Evolutionary conservation across 306 rosid genomes (phyloP).

Genomic region (Bauhinia variegata): DNA sequence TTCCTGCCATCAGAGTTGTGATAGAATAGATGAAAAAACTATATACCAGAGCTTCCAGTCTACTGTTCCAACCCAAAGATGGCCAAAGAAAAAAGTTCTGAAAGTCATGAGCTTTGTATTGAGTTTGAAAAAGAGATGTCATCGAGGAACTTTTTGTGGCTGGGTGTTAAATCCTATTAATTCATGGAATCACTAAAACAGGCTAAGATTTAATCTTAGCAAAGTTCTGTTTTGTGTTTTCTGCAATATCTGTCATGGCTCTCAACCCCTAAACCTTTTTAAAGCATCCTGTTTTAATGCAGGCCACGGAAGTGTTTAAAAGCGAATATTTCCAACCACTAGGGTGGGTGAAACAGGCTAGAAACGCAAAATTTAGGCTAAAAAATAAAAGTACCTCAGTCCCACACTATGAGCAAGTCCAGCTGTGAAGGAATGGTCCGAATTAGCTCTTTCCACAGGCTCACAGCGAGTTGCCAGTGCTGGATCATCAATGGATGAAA

Average conservation of each 20-base stretch:
- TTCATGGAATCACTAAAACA: too few species aligned
- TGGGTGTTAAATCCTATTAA: too few species aligned
- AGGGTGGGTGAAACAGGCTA: neutral
- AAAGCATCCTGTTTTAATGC: neutral
- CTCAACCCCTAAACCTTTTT: too few species aligned
- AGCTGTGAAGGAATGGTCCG: slow-evolving; percentile 81
- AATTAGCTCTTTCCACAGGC: slow-evolving; percentile 85
- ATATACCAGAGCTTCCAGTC: neutral
- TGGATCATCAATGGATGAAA: slow-evolving; percentile 79
- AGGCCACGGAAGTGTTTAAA: neutral
- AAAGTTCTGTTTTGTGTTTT: neutral
- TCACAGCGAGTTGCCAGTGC: slow-evolving; percentile 81
- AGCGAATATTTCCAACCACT: slow-evolving; percentile 16
- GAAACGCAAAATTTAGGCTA: neutral
- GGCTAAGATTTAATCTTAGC: too few species aligned
- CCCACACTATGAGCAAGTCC: slow-evolving; percentile 85
- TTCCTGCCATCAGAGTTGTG: slow-evolving; percentile 52
- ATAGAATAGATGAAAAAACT: neutral
- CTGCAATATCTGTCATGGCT: too few species aligned
- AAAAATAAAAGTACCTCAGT: slow-evolving; percentile 52
- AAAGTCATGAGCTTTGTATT: neutral
- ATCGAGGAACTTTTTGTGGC: slow-evolving; percentile 1
- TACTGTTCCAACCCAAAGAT: too few species aligned
- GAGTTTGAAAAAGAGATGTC: slow-evolving; percentile 4
- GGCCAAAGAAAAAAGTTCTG: neutral